phyloP scores from a whole-genome alignment of 2,329 filamentous ascomycete genomes.

The Calonectria pteridis region DNA sequence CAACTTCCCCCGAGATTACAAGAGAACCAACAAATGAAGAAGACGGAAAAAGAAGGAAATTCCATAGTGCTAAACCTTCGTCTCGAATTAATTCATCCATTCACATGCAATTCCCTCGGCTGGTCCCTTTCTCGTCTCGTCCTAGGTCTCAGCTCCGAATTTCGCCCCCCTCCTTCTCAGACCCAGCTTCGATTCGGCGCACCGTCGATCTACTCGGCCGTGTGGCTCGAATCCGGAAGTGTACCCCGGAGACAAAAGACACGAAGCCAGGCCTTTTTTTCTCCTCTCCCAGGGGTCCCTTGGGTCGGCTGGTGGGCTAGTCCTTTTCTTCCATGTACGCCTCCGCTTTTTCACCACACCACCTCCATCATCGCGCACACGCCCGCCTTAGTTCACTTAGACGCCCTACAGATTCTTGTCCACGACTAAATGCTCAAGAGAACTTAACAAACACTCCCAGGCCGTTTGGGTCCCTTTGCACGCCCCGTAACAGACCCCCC shows the following conservation, averaged over 20 bases:
- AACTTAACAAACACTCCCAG: not conserved
- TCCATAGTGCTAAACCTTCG: not conserved
- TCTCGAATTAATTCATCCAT: not conserved
- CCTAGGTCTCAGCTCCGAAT: not conserved
- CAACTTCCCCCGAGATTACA: conserved; percentile 6
- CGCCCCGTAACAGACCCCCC: not conserved
- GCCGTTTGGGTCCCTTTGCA: conserved; percentile 15
- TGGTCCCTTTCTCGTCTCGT: not conserved
- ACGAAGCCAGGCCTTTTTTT: not conserved
- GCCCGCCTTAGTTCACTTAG: not conserved
- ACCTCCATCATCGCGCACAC: not conserved
- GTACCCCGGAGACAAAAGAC: conserved; percentile 23
- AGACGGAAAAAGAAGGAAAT: not conserved
- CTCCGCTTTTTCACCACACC: conserved; percentile 8
- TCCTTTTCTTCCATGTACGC: not conserved
- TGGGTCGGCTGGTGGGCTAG: conserved; percentile 11
- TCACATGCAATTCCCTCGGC: conserved; percentile 19
- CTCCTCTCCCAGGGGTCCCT: not conserved
- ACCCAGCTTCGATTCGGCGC: conserved; percentile 20
- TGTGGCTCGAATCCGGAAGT: conserved; percentile 42
- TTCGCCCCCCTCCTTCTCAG: conserved; percentile 20
- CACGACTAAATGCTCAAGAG: not conserved
- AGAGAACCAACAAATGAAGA: too few relatives aligned
- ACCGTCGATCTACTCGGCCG: conserved; percentile 41
- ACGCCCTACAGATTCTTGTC: not conserved